These are phyloP conservation scores for Mycena leptocephala DNA, from an alignment of 768 basidiomycete species.

Conservation along the genomic window DNA sequence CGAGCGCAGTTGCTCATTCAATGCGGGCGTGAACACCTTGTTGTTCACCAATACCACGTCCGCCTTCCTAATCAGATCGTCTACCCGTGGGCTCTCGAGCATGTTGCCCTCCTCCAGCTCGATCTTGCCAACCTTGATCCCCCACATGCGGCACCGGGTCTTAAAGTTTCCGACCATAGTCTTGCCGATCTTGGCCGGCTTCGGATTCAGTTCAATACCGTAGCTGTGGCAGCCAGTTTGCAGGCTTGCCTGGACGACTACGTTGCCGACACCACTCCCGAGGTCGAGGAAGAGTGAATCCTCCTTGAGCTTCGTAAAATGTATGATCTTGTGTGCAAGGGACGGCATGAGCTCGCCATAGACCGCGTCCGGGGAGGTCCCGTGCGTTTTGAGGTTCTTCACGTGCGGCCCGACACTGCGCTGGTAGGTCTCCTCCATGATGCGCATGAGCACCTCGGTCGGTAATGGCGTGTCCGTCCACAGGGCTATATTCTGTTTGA, in stretches of 20 bases:
- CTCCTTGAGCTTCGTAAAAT: slow-evolving; percentile 68
- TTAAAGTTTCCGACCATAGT: slow-evolving; percentile 82
- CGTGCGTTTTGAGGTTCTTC: slow-evolving; percentile 79
- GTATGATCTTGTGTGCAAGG: slow-evolving; percentile 82
- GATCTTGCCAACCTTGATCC: slow-evolving; percentile 80
- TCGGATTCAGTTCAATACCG: slow-evolving; percentile 84
- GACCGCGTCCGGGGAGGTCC: slow-evolving; percentile 88
- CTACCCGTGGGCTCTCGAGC: slow-evolving; percentile 75
- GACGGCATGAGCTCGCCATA: slow-evolving; percentile 93
- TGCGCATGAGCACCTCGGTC: slow-evolving; percentile 76
- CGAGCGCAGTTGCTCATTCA: slow-evolving; percentile 89
- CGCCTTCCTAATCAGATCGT: slow-evolving; percentile 81
- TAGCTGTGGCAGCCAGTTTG: slow-evolving; percentile 85
- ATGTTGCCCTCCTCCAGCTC: slow-evolving; percentile 92
- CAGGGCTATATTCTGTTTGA: slow-evolving; percentile 62
- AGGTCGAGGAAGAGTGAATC: slow-evolving; percentile 86
- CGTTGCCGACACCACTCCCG: slow-evolving; percentile 92
- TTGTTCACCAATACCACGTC: slow-evolving; percentile 95
- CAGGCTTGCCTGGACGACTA: slow-evolving; percentile 85
- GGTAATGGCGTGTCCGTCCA: slow-evolving; percentile 75
- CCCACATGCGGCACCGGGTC: slow-evolving; percentile 93
- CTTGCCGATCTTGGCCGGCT: slow-evolving; percentile 84
- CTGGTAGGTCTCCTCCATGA: slow-evolving; percentile 94
- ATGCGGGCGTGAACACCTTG: slow-evolving; percentile 87
- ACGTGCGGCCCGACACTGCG: slow-evolving; percentile 93